Conservation (phyloP, 1,284 basidiomycete genomes). For the Amylostereum areolatum region DNA sequence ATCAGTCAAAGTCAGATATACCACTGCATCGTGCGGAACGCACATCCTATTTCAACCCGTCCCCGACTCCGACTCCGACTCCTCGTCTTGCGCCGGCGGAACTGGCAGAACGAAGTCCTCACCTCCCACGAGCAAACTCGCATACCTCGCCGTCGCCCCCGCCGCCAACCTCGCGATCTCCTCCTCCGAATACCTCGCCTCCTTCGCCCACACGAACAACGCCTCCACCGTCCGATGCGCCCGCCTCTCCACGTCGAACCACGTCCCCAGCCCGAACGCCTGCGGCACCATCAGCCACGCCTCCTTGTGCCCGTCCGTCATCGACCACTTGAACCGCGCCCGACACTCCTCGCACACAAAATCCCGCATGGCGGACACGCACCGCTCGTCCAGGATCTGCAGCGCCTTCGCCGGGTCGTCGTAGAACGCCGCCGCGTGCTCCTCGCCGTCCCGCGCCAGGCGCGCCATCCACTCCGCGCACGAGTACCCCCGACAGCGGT, state of each 20-base stretch:
- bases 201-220: neutral
- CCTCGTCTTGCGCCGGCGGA: neutral
- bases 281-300: slow-evolving; percentile 3
- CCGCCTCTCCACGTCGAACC: slow-evolving; percentile 6
- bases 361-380: neutral
- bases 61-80: too few species aligned
- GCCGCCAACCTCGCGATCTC: neutral
- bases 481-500: neutral
- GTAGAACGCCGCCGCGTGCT: too few species aligned
- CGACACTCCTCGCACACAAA: neutral
- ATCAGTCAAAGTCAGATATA: too few species aligned
- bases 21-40: too few species aligned
- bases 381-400: neutral
- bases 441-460: too few species aligned
- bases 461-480: neutral
- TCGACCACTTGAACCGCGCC: neutral
- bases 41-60: too few species aligned
- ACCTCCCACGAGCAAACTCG: neutral
- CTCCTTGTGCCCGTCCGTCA: neutral
- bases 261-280: slow-evolving; percentile 2
- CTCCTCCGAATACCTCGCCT: neutral
- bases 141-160: neutral
- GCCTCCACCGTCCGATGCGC: neutral
- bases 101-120: neutral
- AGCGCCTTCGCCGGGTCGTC: neutral